Conservation (phyloP, 2,329 filamentous ascomycete species). For the Pleurostoma richardsiae region DNA sequence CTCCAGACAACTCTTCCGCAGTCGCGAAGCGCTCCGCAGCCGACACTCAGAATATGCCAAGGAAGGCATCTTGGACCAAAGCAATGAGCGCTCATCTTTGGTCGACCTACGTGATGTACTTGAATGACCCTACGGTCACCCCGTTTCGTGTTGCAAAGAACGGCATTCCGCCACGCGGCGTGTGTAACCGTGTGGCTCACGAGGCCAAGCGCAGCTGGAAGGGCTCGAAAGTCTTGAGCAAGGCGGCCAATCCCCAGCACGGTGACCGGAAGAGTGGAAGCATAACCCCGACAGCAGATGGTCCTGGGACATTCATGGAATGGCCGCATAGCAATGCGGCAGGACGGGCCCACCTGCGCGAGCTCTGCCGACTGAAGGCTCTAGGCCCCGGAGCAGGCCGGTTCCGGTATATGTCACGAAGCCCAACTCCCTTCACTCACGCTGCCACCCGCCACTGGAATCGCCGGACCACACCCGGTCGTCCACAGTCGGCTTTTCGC, state of each 20-base stretch:
- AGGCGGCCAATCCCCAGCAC: conserved; percentile 12
- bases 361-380: conserved; percentile 55
- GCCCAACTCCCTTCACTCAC: conserved; percentile 51
- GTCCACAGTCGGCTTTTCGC: conserved; percentile 46
- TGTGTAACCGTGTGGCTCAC: conserved; percentile 60
- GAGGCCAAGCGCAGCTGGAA: conserved; percentile 64
- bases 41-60: conserved; percentile 18
- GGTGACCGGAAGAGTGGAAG: conserved; percentile 41
- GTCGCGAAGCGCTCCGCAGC: conserved; percentile 2
- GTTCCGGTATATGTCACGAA: conserved; percentile 42
- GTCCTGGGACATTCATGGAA: conserved; percentile 43
- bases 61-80: conserved; percentile 58
- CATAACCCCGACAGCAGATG: conserved; percentile 48
- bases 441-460: conserved; percentile 43
- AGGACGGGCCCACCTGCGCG: conserved; percentile 56
- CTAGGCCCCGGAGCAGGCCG: conserved; percentile 33
- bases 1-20: conserved; percentile 5
- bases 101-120: conserved; percentile 59
- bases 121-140: conserved; percentile 63
- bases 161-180: conserved; percentile 59
- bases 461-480: conserved; percentile 40
- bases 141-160: conserved; percentile 60
- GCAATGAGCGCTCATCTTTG: conserved; percentile 63
- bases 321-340: conserved; percentile 62
- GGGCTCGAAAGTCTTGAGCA: conserved; percentile 41